Conservation (phyloP, 73 alveolate species). For the Stentor coeruleus region DNA sequence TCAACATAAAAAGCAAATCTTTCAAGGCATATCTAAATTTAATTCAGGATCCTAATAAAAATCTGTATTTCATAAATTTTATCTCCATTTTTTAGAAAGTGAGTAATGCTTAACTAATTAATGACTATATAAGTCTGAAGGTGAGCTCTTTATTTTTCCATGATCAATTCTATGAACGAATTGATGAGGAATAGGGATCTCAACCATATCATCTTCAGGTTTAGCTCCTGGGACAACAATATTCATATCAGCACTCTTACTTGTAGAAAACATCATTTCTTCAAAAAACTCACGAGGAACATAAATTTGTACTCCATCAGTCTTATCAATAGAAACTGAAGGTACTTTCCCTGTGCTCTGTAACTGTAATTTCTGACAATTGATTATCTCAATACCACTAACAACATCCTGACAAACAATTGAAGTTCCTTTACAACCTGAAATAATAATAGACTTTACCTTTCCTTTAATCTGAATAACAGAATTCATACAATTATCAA, state of each 20-base stretch:
- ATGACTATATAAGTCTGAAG: not conserved
- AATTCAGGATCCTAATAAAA: too few relatives aligned
- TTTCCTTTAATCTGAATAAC: constrained; percentile 11
- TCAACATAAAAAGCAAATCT: too few relatives aligned
- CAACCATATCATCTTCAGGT: constrained; percentile 3
- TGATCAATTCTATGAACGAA: not conserved
- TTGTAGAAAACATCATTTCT: not conserved
- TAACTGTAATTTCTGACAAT: not conserved
- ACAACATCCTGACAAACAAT: constrained; percentile 5
- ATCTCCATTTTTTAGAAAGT: too few relatives aligned
- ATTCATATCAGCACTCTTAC: constrained; percentile 12
- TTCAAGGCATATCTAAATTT: too few relatives aligned
- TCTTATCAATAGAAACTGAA: constrained; percentile 4
- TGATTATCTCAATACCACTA: not conserved
- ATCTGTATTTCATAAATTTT: too few relatives aligned
- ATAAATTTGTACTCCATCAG: constrained; percentile 5
- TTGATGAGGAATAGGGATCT: constrained; percentile 20
- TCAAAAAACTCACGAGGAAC: not conserved
- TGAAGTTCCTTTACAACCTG: not conserved
- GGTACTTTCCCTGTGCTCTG: constrained; percentile 15
- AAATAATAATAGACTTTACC: not conserved
- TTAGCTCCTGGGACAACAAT: not conserved
- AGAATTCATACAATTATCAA: constrained; percentile 4
- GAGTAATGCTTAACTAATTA: constrained; percentile 5
- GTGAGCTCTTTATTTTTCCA: not conserved